Conservation (phyloP, 2,329 filamentous ascomycete species). For the Mycosphaerella arachidis region DNA sequence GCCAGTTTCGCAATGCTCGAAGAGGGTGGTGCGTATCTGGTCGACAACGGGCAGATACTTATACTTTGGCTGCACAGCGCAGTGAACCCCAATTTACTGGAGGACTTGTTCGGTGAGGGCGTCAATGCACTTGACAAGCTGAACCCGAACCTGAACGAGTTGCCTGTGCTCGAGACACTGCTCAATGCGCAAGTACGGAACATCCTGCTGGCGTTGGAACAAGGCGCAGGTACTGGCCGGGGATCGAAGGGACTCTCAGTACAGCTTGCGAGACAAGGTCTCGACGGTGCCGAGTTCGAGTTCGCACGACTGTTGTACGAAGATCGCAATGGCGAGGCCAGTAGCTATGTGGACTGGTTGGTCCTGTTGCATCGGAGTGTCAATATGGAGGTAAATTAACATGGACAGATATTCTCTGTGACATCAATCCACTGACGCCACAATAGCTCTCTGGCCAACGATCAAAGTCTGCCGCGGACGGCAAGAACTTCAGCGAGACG, state of each 20-base stretch:
- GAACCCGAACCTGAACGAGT: conserved; percentile 71
- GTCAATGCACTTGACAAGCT: conserved; percentile 67
- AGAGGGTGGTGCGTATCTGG: conserved; percentile 86
- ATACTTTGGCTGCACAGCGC: conserved; percentile 89
- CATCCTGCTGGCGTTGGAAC: conserved; percentile 80
- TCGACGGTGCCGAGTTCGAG: conserved; percentile 94
- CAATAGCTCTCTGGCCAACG: conserved; percentile 30
- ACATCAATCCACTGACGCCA: conserved; percentile 14
- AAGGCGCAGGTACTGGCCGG: conserved; percentile 46
- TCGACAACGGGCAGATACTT: conserved; percentile 91
- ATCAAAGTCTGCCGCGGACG: conserved; percentile 23
- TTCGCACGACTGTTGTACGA: conserved; percentile 89
- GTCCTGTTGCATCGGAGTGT: conserved; percentile 92
- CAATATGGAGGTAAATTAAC: conserved; percentile 63
- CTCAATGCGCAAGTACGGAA: conserved; percentile 94
- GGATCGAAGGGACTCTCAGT: conserved; percentile 71
- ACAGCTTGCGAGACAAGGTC: conserved; percentile 83
- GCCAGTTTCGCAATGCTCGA: conserved; percentile 85
- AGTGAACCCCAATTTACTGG: conserved; percentile 84
- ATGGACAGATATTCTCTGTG: not conserved
- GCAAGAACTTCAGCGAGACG: conserved; percentile 25
- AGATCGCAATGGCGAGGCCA: conserved; percentile 94
- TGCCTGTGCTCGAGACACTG: conserved; percentile 85
- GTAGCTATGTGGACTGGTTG: conserved; percentile 97
- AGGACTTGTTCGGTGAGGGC: conserved; percentile 82